Evolutionary conservation across 768 basidiomycete genomes (phyloP).

Genomic region (Auricularia sp.): DNA sequence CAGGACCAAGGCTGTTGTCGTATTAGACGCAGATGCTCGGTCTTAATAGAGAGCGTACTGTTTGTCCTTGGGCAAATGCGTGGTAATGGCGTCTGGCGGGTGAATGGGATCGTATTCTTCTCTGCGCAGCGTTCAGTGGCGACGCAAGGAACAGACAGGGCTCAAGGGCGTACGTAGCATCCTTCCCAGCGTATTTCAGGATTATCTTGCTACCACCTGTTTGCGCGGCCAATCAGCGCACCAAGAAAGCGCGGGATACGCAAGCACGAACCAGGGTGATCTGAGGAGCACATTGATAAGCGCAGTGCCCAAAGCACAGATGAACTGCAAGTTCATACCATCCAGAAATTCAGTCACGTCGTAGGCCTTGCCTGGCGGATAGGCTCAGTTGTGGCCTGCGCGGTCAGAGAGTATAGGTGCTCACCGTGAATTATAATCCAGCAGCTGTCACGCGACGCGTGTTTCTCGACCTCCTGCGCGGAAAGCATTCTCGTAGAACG

Average conservation of each 20-base stretch:
- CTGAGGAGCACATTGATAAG: not conserved
- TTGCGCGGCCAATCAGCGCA: not conserved
- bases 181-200: conserved; percentile 80
- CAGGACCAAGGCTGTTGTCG: conserved; percentile 43
- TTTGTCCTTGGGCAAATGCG: conserved; percentile 73
- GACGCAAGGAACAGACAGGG: not conserved
- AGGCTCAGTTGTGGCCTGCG: too few species aligned
- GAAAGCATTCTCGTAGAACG: conserved; percentile 6
- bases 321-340: conserved; percentile 26
- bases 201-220: conserved; percentile 69
- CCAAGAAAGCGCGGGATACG: not conserved
- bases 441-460: conserved; percentile 45
- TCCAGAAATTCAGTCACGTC: conserved; percentile 73
- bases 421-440: conserved; percentile 82
- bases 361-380: conserved; percentile 51
- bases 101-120: conserved; percentile 85
- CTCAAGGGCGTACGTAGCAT: conserved; percentile 57
- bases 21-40: not conserved
- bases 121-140: conserved; percentile 23
- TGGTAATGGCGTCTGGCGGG: conserved; percentile 70
- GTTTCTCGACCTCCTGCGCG: conserved; percentile 27
- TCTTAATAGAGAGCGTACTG: conserved; percentile 39
- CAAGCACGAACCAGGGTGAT: not conserved
- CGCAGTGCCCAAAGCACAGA: not conserved
- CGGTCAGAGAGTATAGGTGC: too few species aligned